These are phyloP conservation scores for Spiraea crenata DNA, from an alignment of 331 rosid genomes.

Conservation along the genomic window DNA sequence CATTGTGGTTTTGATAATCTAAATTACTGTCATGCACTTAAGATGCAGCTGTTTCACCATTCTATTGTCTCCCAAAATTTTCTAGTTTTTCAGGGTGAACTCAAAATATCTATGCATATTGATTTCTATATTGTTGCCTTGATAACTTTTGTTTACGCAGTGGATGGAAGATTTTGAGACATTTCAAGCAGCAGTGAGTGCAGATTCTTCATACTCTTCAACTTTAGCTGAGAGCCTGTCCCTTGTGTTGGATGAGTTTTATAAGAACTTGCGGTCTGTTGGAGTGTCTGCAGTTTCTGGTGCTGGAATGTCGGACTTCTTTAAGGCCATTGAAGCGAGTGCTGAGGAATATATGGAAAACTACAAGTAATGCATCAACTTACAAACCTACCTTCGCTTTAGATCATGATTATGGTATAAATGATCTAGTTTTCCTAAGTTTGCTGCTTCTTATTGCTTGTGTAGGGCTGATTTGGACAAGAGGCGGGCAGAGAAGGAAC, in stretches of 20 bases:
- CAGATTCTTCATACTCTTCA: constrained; percentile 63
- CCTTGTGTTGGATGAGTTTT: constrained; percentile 85
- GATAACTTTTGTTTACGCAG: constrained; percentile 36
- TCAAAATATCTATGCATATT: background rate
- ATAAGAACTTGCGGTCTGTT: constrained; percentile 72
- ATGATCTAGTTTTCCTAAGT: constrained; percentile 12
- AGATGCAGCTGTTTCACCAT: background rate
- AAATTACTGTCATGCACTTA: no score
- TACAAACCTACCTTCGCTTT: background rate
- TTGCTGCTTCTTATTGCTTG: constrained; percentile 10
- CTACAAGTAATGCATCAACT: constrained; percentile 54
- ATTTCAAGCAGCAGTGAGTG: constrained; percentile 71
- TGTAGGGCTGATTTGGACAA: constrained; percentile 84
- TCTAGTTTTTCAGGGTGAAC: background rate
- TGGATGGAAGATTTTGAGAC: constrained; percentile 98
- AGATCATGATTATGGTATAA: background rate
- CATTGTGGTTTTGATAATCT: background rate
- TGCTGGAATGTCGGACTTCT: constrained; percentile 74
- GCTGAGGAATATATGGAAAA: constrained; percentile 84
- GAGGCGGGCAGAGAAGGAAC: constrained; percentile 75
- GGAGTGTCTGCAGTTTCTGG: constrained; percentile 96
- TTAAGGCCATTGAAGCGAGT: constrained; percentile 78
- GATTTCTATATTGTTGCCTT: background rate
- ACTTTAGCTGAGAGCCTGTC: constrained; percentile 78
- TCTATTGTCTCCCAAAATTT: background rate